Evolutionary conservation across 2,329 filamentous ascomycete species (phyloP).

Genomic region (Chlorencoelia australis): DNA sequence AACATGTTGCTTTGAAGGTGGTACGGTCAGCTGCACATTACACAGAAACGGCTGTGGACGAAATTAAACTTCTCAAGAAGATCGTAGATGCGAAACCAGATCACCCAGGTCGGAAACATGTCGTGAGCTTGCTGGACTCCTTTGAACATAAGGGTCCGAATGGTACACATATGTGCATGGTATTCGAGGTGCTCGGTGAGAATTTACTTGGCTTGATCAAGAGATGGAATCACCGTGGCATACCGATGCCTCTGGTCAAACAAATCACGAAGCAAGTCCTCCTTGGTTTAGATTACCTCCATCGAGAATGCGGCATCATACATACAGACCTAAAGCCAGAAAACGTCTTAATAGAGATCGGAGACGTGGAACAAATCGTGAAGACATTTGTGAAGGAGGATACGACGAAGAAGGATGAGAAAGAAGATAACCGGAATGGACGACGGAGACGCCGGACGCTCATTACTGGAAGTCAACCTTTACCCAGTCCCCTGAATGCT

Average conservation of each 20-base stretch:
- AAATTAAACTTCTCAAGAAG: constrained; percentile 96
- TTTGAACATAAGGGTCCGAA: constrained; percentile 98
- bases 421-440: constrained; percentile 87
- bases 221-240: constrained; percentile 95
- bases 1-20: constrained; percentile 96
- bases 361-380: constrained; percentile 96
- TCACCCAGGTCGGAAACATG: constrained; percentile 88
- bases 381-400: constrained; percentile 90
- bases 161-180: constrained; percentile 96
- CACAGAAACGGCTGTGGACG: constrained; percentile 96
- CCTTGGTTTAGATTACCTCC: constrained; percentile 88
- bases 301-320: constrained; percentile 97
- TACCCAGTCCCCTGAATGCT: constrained; percentile 89
- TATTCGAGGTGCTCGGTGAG: constrained; percentile 95
- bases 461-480: constrained; percentile 92
- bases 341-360: constrained; percentile 97
- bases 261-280: constrained; percentile 98
- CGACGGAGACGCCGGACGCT: constrained; percentile 81
- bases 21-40: constrained; percentile 97
- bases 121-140: constrained; percentile 90
- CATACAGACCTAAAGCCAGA: constrained; percentile 97
- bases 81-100: constrained; percentile 92
- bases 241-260: constrained; percentile 92
- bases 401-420: constrained; percentile 52
- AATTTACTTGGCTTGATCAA: constrained; percentile 93